A percentile compares a stretch with the other conserved stretches of the same genome.
Conservation (phyloP, 2,329 filamentous ascomycete genomes). For the Orbilia blumenaviensis region DNA sequence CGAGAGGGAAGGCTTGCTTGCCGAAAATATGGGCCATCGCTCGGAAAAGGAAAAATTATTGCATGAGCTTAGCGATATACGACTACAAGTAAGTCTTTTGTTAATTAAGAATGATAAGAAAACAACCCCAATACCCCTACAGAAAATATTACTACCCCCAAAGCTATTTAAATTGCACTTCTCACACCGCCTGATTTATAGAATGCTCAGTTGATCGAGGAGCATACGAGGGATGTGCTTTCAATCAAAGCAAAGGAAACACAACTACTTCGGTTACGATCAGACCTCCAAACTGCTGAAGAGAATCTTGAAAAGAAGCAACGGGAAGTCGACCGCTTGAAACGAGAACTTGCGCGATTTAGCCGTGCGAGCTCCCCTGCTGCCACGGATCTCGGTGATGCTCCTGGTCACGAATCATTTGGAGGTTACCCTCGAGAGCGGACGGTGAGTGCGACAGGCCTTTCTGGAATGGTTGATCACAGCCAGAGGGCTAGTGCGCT, state of each 20-base stretch:
- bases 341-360: slow-evolving; percentile 76
- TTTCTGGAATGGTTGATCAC: slow-evolving; percentile 24
- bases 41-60: slow-evolving; percentile 81
- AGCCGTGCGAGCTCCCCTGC: slow-evolving; percentile 67
- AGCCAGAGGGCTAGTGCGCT: slow-evolving; percentile 15
- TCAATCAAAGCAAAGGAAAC: slow-evolving; percentile 99
- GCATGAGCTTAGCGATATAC: slow-evolving; percentile 90
- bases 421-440: slow-evolving; percentile 38
- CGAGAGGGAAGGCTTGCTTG: slow-evolving; percentile 79
- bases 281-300: slow-evolving; percentile 88
- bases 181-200: slow-evolving; percentile 69
- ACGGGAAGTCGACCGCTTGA: slow-evolving; percentile 89
- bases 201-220: slow-evolving; percentile 95
- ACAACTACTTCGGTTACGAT: slow-evolving; percentile 88
- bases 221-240: slow-evolving; percentile 92
- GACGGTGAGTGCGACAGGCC: slow-evolving; percentile 32
- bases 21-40: slow-evolving; percentile 80
- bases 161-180: neutral
- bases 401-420: slow-evolving; percentile 18
- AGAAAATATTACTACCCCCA: neutral
- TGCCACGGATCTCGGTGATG: slow-evolving; percentile 64
- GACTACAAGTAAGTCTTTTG: slow-evolving; percentile 62
- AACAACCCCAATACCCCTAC: too few species aligned
- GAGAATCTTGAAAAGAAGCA: slow-evolving; percentile 83
- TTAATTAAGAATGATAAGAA: neutral